phyloP scores from a whole-genome alignment of 2,329 filamentous ascomycete genomes.

The Stagonosporopsis cucurbitacearum region DNA sequence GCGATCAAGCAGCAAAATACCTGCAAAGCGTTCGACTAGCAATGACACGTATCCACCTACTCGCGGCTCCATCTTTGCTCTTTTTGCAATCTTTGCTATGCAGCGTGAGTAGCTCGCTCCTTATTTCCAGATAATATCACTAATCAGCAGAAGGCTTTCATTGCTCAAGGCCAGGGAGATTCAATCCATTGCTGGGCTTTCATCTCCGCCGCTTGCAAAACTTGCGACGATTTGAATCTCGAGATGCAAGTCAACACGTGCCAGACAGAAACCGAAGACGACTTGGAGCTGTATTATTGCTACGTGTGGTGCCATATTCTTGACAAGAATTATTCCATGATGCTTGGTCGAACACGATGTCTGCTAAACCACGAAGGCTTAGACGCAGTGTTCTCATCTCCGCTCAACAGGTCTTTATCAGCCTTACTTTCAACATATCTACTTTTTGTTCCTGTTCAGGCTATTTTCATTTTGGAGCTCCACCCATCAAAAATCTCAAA shows the following conservation, averaged over 20 bases:
- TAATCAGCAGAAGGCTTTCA: slow-evolving; percentile 20
- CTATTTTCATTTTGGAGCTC: slow-evolving; percentile 23
- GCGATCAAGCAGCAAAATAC: slow-evolving; percentile 17
- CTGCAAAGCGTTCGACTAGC: slow-evolving; percentile 23
- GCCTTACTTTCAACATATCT: slow-evolving; percentile 25
- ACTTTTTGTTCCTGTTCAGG: slow-evolving; percentile 26
- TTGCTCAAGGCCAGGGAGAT: slow-evolving; percentile 29
- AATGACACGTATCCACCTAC: slow-evolving; percentile 27
- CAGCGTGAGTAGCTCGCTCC: slow-evolving; percentile 20
- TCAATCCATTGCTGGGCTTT: slow-evolving; percentile 28
- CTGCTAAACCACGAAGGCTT: slow-evolving; percentile 26
- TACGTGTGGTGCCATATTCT: slow-evolving; percentile 33
- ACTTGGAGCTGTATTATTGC: slow-evolving; percentile 27
- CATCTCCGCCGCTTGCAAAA: slow-evolving; percentile 27
- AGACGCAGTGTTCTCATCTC: slow-evolving; percentile 20
- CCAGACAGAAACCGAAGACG: slow-evolving; percentile 19
- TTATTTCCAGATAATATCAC: not conserved
- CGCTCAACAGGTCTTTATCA: slow-evolving; percentile 18
- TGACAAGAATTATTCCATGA: slow-evolving; percentile 33
- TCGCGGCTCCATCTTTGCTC: slow-evolving; percentile 21
- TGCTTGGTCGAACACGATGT: slow-evolving; percentile 27
- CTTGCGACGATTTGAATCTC: slow-evolving; percentile 29
- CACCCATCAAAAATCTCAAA: slow-evolving; percentile 24
- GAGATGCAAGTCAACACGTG: slow-evolving; percentile 20
- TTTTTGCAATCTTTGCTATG: slow-evolving; percentile 29